These are phyloP conservation scores for Pichia sp. DNA, from an alignment of 1,139 yeast species.

Conservation along the genomic window DNA sequence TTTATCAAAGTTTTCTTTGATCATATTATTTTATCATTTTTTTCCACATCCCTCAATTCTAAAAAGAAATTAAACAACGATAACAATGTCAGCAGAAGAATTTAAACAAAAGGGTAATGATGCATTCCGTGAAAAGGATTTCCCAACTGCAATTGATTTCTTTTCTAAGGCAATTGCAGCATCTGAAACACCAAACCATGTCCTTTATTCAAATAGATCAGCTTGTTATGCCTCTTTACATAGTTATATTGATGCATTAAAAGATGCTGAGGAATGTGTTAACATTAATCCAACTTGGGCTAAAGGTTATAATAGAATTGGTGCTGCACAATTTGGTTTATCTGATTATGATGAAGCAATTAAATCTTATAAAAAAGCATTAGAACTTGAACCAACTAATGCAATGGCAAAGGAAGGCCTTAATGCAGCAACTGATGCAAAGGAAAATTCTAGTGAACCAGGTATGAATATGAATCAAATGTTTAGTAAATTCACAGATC, in stretches of 20 bases:
- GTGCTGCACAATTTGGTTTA: conserved; percentile 85
- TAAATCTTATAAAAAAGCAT: conserved; percentile 68
- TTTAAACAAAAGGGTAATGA: conserved; percentile 83
- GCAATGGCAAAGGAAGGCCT: conserved; percentile 87
- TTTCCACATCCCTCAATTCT: too few relatives aligned
- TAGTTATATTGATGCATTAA: conserved; percentile 64
- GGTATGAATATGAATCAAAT: conserved; percentile 66
- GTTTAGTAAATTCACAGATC: conserved; percentile 54
- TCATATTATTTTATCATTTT: too few relatives aligned
- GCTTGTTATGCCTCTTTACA: conserved; percentile 82
- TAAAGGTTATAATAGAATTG: conserved; percentile 90
- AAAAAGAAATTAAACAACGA: too few relatives aligned
- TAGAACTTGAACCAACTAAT: conserved; percentile 75
- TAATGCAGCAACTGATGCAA: conserved; percentile 50
- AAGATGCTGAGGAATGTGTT: conserved; percentile 80
- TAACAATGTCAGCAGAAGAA: conserved; percentile 69
- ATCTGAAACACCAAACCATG: conserved; percentile 76
- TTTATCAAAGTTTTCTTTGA: too few relatives aligned
- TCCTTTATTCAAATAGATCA: conserved; percentile 88
- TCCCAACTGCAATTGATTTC: conserved; percentile 66
- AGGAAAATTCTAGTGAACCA: conserved; percentile 28
- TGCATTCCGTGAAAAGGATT: conserved; percentile 85
- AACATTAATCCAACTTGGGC: conserved; percentile 83
- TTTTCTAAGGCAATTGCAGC: conserved; percentile 86
- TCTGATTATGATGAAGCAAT: conserved; percentile 70